Conservation (phyloP, 2,329 filamentous ascomycete genomes). For the Paecilomyces sp. region DNA sequence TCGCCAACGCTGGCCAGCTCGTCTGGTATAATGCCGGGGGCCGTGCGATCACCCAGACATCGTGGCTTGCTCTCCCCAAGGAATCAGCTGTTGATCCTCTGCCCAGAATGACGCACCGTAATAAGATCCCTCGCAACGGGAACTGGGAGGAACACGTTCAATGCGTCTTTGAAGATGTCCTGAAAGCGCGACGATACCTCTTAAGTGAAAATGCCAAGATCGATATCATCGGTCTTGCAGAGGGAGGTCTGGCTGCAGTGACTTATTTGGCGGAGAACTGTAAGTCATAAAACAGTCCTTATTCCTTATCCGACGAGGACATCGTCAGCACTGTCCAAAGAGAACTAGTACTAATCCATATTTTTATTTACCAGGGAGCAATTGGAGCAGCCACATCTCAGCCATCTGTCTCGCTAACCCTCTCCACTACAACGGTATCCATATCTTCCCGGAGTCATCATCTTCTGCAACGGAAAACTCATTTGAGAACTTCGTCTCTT, state of each 20-base stretch:
- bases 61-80: constrained; percentile 55
- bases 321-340: constrained; percentile 7
- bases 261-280: constrained; percentile 51
- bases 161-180: constrained; percentile 59
- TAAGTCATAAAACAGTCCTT: constrained; percentile 27
- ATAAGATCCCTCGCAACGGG: constrained; percentile 57
- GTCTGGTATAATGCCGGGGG: constrained; percentile 64
- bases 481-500: constrained; percentile 27
- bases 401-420: constrained; percentile 34
- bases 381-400: constrained; percentile 32
- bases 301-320: not conserved
- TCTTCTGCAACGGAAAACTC: constrained; percentile 6
- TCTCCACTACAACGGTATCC: constrained; percentile 21
- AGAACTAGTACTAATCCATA: constrained; percentile 6
- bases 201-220: constrained; percentile 48
- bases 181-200: constrained; percentile 38
- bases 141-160: constrained; percentile 54
- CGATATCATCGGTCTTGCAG: constrained; percentile 65
- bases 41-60: constrained; percentile 52
- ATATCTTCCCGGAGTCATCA: constrained; percentile 14
- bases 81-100: constrained; percentile 55
- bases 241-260: constrained; percentile 54
- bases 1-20: constrained; percentile 72
- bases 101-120: constrained; percentile 46
- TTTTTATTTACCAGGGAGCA: constrained; percentile 21